Conservation (phyloP, 306 rosid species). For the Comarum palustre region DNA sequence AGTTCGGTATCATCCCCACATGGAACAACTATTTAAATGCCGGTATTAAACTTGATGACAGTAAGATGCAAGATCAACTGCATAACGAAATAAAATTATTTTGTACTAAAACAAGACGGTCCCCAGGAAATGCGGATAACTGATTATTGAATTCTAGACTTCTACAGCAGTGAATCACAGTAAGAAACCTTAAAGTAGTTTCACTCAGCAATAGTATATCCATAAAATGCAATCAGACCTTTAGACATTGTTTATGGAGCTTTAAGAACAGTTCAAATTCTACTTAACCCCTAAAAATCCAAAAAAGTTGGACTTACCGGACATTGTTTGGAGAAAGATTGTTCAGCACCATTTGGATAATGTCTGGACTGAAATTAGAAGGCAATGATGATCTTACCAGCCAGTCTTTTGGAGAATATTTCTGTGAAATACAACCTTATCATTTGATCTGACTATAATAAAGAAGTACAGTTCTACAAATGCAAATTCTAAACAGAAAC, state of each 20-base stretch:
- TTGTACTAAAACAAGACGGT: background rate
- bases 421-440: constrained; percentile 40
- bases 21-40: background rate
- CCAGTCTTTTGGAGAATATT: constrained; percentile 92
- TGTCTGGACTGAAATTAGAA: constrained; percentile 51
- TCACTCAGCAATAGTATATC: background rate
- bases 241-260: background rate
- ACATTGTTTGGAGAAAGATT: constrained; percentile 75
- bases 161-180: background rate
- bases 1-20: background rate
- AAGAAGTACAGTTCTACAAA: background rate
- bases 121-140: background rate
- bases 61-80: background rate
- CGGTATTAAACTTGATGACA: background rate
- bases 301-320: constrained; percentile 44
- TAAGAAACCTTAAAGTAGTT: background rate
- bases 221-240: background rate
- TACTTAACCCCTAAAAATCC: background rate
- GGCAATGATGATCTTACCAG: constrained; percentile 77
- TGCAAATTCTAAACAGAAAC: background rate
- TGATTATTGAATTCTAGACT: background rate
- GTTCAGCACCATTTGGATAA: constrained; percentile 60
- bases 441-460: constrained; percentile 17
- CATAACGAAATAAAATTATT: background rate
- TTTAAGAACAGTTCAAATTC: background rate